Base-by-base conservation (phyloP, 2,329 filamentous ascomycete genomes). In the Penicillium vulpinum region DNA sequence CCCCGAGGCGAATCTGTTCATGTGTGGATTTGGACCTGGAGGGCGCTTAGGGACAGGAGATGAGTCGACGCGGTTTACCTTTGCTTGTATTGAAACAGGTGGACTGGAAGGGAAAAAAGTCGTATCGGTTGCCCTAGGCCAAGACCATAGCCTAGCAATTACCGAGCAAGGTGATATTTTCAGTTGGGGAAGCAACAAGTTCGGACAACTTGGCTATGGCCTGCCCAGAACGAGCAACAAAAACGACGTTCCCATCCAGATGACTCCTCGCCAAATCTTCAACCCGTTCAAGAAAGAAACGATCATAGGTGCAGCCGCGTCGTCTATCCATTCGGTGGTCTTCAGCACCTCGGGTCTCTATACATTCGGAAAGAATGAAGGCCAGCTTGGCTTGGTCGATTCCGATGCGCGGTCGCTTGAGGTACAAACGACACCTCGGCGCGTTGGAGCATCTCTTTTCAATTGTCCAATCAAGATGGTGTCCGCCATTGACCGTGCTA, bases 291-390 rank as follows among this genome's bases (percentile, higher is more conserved):
- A 97, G 70, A 91, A 92, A 69, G 94, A 97, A 70, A 71, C 78
- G 1, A 84, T 97, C 16, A 74, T 90, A 22, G 94, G 94, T 0
- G 85, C 92, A 54, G 92, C 94, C 2, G 93, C 94, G 7, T 97
- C 94, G 2, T 82, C 90, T 0, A 87, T 96, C 38, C 94, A 99
- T 75, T 97, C 94, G 0, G 92, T 95, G 3, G 91, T 91, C 0
- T 89, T 94, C 68, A 97, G 91, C 0, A 82, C 84, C 1, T 85
- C 86, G 0, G 90, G 91, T 1, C 77, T 99, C 1, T 99, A 90
- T 70, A 96, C 91, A 2, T 99, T 96, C 82, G 94, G 94, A 22
- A 95, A 94, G 67, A 99, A 97, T 67, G 87, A 92, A 65, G 94
- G 94, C 2, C 94, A 99, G 72, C 83, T 99, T 45, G 94, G 92